Conservation (phyloP, 345 rosid genomes). For the Brassica juncea region DNA sequence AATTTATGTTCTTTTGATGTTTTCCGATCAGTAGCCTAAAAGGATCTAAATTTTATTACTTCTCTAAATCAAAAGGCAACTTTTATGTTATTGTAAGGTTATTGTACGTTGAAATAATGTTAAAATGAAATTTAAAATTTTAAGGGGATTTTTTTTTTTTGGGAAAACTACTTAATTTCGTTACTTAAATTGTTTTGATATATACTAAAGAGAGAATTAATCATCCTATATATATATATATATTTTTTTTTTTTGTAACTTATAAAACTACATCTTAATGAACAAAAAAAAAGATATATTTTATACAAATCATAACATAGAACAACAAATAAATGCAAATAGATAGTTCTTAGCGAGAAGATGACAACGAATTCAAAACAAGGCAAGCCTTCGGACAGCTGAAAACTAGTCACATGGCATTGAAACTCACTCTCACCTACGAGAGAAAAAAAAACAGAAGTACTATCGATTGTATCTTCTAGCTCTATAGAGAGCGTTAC, state of each 20-base stretch:
- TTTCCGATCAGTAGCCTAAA: background rate
- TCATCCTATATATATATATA: background rate
- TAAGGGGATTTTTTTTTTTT: background rate
- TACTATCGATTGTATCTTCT: too few species aligned
- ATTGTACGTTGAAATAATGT: conserved; percentile 20
- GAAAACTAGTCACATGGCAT: too few species aligned
- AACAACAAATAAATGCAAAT: background rate
- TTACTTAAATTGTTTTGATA: background rate
- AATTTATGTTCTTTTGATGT: conserved; percentile 17
- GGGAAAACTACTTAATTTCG: background rate
- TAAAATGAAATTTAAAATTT: background rate
- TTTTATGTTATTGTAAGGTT: conserved; percentile 25
- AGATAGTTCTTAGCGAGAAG: too few species aligned
- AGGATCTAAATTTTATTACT: conserved; percentile 2
- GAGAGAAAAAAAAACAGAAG: too few species aligned
- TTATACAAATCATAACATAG: background rate
- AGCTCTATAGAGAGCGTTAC: too few species aligned
- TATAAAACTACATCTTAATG: too few species aligned
- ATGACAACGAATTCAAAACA: too few species aligned
- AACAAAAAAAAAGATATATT: too few species aligned
- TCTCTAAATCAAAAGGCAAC: background rate
- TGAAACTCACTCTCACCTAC: too few species aligned
- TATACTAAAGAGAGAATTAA: background rate
- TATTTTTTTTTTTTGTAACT: too few species aligned
- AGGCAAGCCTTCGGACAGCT: too few species aligned